Evolutionary conservation across 306 rosid genomes (phyloP).

Genomic region (Ammopiptanthus mongolicus): DNA sequence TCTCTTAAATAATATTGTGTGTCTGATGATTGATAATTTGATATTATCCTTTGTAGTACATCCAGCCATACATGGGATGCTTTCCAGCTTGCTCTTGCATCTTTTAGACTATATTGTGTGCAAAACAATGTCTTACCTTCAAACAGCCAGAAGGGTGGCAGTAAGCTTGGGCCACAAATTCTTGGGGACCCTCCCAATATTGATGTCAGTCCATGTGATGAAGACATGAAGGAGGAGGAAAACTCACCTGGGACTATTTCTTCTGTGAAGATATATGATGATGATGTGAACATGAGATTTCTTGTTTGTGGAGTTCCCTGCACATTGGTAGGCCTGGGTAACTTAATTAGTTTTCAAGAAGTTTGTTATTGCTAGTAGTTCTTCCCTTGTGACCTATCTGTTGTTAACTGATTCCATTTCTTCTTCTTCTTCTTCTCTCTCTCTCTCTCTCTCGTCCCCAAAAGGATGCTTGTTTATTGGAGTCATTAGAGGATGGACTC

Average conservation of each 20-base stretch:
- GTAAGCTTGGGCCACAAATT: slow-evolving; percentile 63
- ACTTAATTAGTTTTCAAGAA: slow-evolving; percentile 1
- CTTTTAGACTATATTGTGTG: slow-evolving; percentile 70
- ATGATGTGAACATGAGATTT: slow-evolving; percentile 65
- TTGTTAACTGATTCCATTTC: slow-evolving; percentile 17
- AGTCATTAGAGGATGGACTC: slow-evolving; percentile 91
- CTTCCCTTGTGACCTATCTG: not conserved
- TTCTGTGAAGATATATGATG: slow-evolving; percentile 73
- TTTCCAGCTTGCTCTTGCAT: slow-evolving; percentile 86
- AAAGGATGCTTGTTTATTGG: slow-evolving; percentile 69
- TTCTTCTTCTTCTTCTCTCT: no score
- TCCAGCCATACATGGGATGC: slow-evolving; percentile 96
- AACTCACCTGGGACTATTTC: slow-evolving; percentile 49
- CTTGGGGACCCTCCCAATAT: slow-evolving; percentile 67
- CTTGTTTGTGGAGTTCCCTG: slow-evolving; percentile 78
- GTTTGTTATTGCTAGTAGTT: slow-evolving; percentile 4
- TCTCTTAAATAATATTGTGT: not conserved
- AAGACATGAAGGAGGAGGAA: slow-evolving; percentile 62
- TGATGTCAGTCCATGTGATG: slow-evolving; percentile 48
- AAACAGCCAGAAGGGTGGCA: slow-evolving; percentile 32
- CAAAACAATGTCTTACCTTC: slow-evolving; percentile 39
- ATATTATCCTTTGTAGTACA: slow-evolving; percentile 56
- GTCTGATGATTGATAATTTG: slow-evolving; percentile 26
- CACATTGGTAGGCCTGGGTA: slow-evolving; percentile 49
- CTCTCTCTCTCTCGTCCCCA: not conserved